Conservation (phyloP, 176 grass and related monocot species). For the Tuctoria greenei region DNA sequence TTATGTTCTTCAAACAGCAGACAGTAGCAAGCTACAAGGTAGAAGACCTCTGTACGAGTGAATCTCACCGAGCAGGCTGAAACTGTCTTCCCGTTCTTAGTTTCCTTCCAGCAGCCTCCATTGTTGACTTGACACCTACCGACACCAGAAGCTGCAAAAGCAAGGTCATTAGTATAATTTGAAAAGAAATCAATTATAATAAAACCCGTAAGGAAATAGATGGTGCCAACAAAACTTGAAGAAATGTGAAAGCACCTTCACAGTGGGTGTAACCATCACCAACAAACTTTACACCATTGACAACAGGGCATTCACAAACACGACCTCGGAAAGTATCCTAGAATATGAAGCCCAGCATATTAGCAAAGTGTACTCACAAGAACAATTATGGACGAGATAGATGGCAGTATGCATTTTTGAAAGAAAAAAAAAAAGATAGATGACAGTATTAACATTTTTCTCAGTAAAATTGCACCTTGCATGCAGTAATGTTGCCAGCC, state of each 20-base stretch:
- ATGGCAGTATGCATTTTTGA: neutral
- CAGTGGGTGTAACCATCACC: conserved; percentile 81
- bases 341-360: neutral
- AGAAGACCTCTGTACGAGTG: neutral
- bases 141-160: conserved; percentile 62
- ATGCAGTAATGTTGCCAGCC: conserved; percentile 59
- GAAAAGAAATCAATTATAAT: neutral
- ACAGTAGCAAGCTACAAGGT: neutral
- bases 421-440: too few species aligned
- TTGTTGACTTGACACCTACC: conserved; percentile 83
- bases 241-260: conserved; percentile 51
- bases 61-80: conserved; percentile 83
- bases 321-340: conserved; percentile 92
- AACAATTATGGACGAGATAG: neutral
- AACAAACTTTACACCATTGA: conserved; percentile 69
- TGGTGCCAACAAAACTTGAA: neutral
- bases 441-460: neutral
- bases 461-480: conserved; percentile 53
- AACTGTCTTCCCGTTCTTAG: conserved; percentile 55
- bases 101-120: conserved; percentile 84
- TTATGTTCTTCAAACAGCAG: conserved; percentile 1
- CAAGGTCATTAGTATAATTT: conserved; percentile 8
- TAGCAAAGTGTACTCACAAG: neutral
- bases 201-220: neutral
- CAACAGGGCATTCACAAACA: conserved; percentile 80